Conservation (phyloP, 2,329 filamentous ascomycete genomes). For the Beauveria asiatica region DNA sequence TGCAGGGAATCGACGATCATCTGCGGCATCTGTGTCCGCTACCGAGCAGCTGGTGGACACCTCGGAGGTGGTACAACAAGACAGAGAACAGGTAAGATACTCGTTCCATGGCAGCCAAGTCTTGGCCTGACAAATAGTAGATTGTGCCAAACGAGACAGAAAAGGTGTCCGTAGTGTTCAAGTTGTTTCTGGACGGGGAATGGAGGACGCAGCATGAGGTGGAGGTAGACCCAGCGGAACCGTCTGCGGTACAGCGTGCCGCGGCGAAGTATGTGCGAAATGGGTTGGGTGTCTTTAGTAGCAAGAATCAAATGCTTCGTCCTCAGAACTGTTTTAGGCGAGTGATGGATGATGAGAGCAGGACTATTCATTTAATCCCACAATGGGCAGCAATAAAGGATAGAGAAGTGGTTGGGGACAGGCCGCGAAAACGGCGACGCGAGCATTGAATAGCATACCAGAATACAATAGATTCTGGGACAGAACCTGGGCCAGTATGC, state of each 20-base stretch:
- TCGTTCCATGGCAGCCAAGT: neutral
- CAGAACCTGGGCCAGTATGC: neutral
- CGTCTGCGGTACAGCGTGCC: neutral
- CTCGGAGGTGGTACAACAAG: neutral
- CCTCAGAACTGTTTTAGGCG: neutral
- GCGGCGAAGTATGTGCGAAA: slow-evolving; percentile 1
- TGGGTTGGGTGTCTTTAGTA: neutral
- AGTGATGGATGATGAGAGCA: neutral
- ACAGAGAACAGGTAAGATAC: neutral
- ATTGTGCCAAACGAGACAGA: neutral
- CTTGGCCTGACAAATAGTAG: neutral
- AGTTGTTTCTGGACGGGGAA: neutral
- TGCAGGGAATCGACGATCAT: neutral
- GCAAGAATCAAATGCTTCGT: neutral
- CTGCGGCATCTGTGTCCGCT: neutral
- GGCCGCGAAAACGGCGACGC: neutral
- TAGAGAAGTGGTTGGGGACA: neutral
- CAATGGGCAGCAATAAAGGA: neutral
- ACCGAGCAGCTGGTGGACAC: neutral
- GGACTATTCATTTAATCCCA: slow-evolving; percentile 1
- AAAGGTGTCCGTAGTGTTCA: neutral
- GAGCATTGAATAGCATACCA: neutral
- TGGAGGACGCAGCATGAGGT: neutral
- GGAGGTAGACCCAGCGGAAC: neutral
- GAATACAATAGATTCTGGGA: neutral